Percentiles rank a stretch among this genome's conserved stretches.
phyloP scores from a whole-genome alignment of 139 green algal species.

The Volvox africanus region DNA sequence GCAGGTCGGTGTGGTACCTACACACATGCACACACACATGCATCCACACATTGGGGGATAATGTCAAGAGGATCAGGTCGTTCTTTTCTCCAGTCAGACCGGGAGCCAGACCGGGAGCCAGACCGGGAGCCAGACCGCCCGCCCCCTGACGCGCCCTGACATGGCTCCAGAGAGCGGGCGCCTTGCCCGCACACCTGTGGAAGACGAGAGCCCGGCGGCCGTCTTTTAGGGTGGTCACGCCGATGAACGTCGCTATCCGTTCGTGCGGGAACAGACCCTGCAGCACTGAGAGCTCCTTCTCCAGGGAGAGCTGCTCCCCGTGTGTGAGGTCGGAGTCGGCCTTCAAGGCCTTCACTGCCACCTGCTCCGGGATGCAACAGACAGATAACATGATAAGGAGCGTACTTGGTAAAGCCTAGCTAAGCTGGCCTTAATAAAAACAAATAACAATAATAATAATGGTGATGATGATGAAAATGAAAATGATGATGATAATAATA shows the following conservation, averaged over 20 bases:
- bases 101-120: no score
- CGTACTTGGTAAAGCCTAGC: no score
- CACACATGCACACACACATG: not conserved
- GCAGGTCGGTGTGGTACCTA: slow-evolving; percentile 27
- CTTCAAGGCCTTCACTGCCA: slow-evolving; percentile 7
- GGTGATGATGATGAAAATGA: no score
- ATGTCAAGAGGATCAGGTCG: not conserved
- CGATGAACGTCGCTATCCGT: slow-evolving; percentile 23
- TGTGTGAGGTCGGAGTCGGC: no score
- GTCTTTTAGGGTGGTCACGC: not conserved
- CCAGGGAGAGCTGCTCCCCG: not conserved
- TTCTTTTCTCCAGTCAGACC: not conserved
- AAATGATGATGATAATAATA: no score
- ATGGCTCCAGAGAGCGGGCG: not conserved
- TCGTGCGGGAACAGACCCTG: slow-evolving; percentile 4
- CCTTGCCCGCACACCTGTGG: not conserved
- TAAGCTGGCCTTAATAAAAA: no score
- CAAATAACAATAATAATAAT: no score
- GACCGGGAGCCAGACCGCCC: no score
- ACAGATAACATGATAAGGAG: no score
- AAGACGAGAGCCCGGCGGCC: slow-evolving; percentile 25
- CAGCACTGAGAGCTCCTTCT: slow-evolving; percentile 32
- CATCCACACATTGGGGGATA: not conserved
- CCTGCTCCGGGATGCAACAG: not conserved
- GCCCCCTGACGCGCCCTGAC: no score